phyloP scores from a whole-genome alignment of 2,329 filamentous ascomycete species.

The Apiospora marii region DNA sequence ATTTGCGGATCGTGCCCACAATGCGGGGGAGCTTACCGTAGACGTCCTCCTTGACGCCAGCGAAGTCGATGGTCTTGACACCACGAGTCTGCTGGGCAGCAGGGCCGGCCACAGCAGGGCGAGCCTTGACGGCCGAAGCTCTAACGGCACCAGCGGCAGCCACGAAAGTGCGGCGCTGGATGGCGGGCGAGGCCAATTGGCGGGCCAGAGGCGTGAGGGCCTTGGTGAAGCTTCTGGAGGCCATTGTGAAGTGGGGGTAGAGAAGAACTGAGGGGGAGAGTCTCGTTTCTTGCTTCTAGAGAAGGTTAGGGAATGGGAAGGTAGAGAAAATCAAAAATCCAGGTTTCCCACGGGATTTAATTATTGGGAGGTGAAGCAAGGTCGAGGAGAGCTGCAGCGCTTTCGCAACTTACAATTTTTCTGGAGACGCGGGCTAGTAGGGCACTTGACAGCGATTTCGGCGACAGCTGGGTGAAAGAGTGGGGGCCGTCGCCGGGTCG shows the following conservation, averaged over 20 bases:
- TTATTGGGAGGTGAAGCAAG: slow-evolving; percentile 15
- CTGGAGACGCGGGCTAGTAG: slow-evolving; percentile 7
- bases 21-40: slow-evolving; percentile 69
- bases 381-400: slow-evolving; percentile 21
- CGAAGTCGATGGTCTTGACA: slow-evolving; percentile 99
- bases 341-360: background rate
- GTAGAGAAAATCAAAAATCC: slow-evolving; percentile 25
- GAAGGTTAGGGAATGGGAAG: slow-evolving; percentile 31
- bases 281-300: slow-evolving; percentile 28
- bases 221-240: slow-evolving; percentile 77
- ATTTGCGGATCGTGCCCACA: background rate
- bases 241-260: slow-evolving; percentile 66
- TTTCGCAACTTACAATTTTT: slow-evolving; percentile 24
- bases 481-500: background rate
- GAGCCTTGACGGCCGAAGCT: slow-evolving; percentile 55
- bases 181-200: slow-evolving; percentile 67
- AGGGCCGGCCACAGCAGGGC: slow-evolving; percentile 56
- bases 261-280: slow-evolving; percentile 38
- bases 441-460: slow-evolving; percentile 22
- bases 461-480: slow-evolving; percentile 15
- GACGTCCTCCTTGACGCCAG: slow-evolving; percentile 91
- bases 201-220: slow-evolving; percentile 69
- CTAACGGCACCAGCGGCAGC: slow-evolving; percentile 65
- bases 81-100: slow-evolving; percentile 76
- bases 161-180: slow-evolving; percentile 69